Evolutionary conservation across 1,139 yeast species (phyloP).

Genomic region (Suhomyces coccinellae): DNA sequence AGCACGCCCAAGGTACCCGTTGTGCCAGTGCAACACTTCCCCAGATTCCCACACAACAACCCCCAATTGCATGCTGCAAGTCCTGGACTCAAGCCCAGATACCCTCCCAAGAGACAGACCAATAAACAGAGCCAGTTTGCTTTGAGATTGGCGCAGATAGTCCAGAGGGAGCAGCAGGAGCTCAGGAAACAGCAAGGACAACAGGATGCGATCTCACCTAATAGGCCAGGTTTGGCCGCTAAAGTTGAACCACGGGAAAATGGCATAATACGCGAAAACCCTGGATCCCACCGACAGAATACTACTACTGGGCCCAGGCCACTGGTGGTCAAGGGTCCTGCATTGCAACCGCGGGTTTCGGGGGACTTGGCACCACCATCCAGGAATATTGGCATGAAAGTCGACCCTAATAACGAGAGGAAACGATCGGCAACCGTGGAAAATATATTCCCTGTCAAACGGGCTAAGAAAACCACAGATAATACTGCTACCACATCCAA

Average conservation of each 20-base stretch:
- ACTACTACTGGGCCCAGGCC: too few species aligned
- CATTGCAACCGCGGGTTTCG: background rate
- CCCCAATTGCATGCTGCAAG: background rate
- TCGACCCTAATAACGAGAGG: background rate
- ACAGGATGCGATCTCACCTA: background rate
- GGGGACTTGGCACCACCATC: background rate
- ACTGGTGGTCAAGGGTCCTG: too few species aligned
- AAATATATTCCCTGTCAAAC: background rate
- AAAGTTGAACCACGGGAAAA: too few species aligned
- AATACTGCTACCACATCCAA: background rate
- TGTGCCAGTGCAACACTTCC: too few species aligned
- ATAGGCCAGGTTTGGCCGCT: too few species aligned
- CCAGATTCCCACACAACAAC: background rate
- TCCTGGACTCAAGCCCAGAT: background rate
- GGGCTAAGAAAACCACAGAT: background rate
- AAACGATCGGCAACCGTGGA: background rate
- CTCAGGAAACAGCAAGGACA: background rate
- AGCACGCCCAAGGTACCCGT: background rate
- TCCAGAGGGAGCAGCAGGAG: slow-evolving; percentile 4
- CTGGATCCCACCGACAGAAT: too few species aligned
- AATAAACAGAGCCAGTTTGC: slow-evolving; percentile 1
- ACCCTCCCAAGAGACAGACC: background rate
- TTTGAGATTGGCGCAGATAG: slow-evolving; percentile 2
- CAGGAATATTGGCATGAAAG: background rate
- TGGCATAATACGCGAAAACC: too few species aligned